These are phyloP conservation scores for Alternaria infectoria DNA, from an alignment of 2,329 filamentous ascomycete species.

Conservation along the genomic window DNA sequence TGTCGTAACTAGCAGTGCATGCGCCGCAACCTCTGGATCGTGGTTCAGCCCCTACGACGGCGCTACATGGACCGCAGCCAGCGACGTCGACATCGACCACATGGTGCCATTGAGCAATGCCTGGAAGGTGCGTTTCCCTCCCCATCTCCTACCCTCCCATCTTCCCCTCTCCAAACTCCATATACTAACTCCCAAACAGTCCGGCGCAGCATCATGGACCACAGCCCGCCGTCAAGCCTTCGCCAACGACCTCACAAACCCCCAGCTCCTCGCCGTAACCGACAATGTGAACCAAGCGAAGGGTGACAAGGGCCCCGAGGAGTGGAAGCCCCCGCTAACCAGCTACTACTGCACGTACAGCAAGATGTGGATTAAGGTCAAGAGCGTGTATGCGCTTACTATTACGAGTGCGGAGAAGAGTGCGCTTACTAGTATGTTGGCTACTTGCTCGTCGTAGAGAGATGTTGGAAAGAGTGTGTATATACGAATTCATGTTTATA, in stretches of 20 bases:
- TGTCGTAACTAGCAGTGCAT: slow-evolving; percentile 66
- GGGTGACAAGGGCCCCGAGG: slow-evolving; percentile 74
- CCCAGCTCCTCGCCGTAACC: slow-evolving; percentile 81
- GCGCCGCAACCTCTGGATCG: slow-evolving; percentile 67
- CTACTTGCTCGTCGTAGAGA: slow-evolving; percentile 59
- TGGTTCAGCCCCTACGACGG: slow-evolving; percentile 80
- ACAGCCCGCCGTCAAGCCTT: slow-evolving; percentile 69
- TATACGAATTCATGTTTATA: neutral
- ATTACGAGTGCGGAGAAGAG: slow-evolving; percentile 75
- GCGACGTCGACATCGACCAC: slow-evolving; percentile 82
- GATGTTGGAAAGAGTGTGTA: neutral
- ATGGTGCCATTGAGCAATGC: slow-evolving; percentile 82
- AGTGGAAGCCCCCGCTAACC: slow-evolving; percentile 69
- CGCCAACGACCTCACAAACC: slow-evolving; percentile 77
- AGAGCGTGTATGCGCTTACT: slow-evolving; percentile 72
- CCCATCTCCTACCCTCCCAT: neutral
- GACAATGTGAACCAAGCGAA: slow-evolving; percentile 77
- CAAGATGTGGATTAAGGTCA: slow-evolving; percentile 77
- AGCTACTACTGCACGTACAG: slow-evolving; percentile 81
- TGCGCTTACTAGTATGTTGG: slow-evolving; percentile 69
- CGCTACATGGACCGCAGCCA: slow-evolving; percentile 69
- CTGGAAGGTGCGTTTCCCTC: slow-evolving; percentile 65
- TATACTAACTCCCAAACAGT: slow-evolving; percentile 45
- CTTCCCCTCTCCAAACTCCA: neutral
- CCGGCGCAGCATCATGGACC: slow-evolving; percentile 75